Evolutionary conservation across 768 basidiomycete species (phyloP).

Genomic region (Mycena galericulata): DNA sequence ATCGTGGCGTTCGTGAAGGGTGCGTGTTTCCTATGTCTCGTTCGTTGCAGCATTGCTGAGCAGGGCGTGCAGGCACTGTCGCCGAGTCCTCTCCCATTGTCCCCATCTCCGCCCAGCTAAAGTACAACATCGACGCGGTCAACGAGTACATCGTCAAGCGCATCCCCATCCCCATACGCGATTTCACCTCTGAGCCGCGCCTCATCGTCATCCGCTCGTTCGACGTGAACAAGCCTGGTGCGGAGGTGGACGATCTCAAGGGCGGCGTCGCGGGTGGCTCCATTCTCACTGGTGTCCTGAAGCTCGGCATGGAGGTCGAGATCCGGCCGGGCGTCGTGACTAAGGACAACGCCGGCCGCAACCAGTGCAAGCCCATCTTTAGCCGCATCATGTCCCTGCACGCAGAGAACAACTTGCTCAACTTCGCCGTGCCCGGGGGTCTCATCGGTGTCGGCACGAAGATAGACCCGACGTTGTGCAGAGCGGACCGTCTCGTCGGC

Average conservation of each 20-base stretch:
- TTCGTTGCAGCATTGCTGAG: slow-evolving; percentile 3
- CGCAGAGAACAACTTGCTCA: slow-evolving; percentile 94
- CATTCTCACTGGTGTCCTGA: slow-evolving; percentile 92
- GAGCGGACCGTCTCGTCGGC: slow-evolving; percentile 96
- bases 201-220: slow-evolving; percentile 99
- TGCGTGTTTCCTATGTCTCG: slow-evolving; percentile 43
- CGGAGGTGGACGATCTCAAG: slow-evolving; percentile 96
- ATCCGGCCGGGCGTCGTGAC: slow-evolving; percentile 98
- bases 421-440: slow-evolving; percentile 97
- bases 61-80: slow-evolving; percentile 81
- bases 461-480: slow-evolving; percentile 95
- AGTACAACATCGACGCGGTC: slow-evolving; percentile 99
- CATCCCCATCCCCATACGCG: slow-evolving; percentile 93
- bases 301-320: slow-evolving; percentile 93
- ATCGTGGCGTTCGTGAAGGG: slow-evolving; percentile 97
- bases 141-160: slow-evolving; percentile 98
- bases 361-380: slow-evolving; percentile 94
- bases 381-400: slow-evolving; percentile 90
- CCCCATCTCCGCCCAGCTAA: slow-evolving; percentile 97
- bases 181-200: slow-evolving; percentile 91
- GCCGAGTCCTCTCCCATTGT: slow-evolving; percentile 98
- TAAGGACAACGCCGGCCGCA: slow-evolving; percentile 91
- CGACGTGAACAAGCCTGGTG: slow-evolving; percentile 99
- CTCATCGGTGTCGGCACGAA: slow-evolving; percentile 98
- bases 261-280: slow-evolving; percentile 98